Conservation (phyloP, 2,329 filamentous ascomycete species). For the Pseudogymnoascus sp. region DNA sequence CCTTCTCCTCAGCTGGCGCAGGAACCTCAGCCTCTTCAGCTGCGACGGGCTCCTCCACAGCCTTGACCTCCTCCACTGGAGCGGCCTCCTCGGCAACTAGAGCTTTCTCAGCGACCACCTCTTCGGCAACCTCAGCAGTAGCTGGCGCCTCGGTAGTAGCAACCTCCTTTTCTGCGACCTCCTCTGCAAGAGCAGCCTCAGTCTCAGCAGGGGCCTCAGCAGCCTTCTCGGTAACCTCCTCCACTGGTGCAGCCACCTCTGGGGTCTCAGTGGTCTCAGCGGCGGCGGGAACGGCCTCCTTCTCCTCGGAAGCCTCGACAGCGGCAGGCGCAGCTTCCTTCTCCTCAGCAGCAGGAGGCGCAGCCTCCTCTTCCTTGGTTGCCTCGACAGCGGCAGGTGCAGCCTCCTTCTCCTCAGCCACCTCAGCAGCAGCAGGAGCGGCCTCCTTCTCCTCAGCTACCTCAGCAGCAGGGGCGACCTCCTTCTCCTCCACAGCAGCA, state of each 20-base stretch:
- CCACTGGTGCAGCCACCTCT: background rate
- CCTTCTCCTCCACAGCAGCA: background rate
- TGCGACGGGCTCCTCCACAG: background rate
- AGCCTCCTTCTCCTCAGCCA: background rate
- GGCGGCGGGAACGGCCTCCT: background rate
- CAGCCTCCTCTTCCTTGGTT: background rate
- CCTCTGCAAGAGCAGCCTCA: background rate
- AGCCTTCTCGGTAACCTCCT: background rate
- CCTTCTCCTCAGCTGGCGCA: background rate
- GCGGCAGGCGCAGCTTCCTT: background rate
- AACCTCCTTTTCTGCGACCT: background rate
- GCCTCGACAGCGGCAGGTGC: background rate
- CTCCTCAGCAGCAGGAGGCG: background rate
- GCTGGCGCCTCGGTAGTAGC: background rate
- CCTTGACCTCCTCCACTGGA: background rate
- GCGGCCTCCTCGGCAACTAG: background rate
- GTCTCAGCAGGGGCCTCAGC: background rate
- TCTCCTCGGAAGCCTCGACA: background rate
- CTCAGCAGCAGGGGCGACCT: background rate
- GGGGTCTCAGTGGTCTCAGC: background rate
- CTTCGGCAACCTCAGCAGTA: background rate
- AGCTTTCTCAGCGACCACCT: background rate
- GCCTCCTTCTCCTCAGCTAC: background rate
- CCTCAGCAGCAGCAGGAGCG: background rate
- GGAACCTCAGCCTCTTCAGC: background rate